Evolutionary conservation across 148 eudicot genomes (phyloP).

Genomic region (Simmondsia chinensis): DNA sequence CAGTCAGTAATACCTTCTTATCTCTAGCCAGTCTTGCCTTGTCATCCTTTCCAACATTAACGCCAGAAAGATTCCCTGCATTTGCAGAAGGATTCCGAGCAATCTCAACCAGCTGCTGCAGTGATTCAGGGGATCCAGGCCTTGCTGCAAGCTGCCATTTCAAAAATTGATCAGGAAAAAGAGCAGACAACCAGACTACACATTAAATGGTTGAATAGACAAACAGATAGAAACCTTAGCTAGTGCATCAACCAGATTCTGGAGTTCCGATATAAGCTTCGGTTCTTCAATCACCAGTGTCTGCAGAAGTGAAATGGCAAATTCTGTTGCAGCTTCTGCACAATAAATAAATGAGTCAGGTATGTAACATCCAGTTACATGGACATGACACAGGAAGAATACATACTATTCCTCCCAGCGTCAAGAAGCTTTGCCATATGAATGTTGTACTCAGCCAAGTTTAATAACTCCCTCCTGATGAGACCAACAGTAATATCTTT

Average conservation of each 20-base stretch:
- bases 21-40: slow-evolving; percentile 48
- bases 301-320: slow-evolving; percentile 71
- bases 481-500: slow-evolving; percentile 86
- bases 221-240: slow-evolving; percentile 50
- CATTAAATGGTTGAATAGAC: background rate
- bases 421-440: slow-evolving; percentile 95
- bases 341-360: slow-evolving; percentile 10
- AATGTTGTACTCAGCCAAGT: slow-evolving; percentile 80
- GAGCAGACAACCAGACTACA: background rate
- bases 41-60: slow-evolving; percentile 53
- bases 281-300: slow-evolving; percentile 55
- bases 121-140: slow-evolving; percentile 92
- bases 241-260: slow-evolving; percentile 64
- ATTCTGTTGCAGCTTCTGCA: slow-evolving; percentile 90
- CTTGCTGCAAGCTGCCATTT: slow-evolving; percentile 67
- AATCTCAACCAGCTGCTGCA: slow-evolving; percentile 80
- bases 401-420: slow-evolving; percentile 90
- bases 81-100: slow-evolving; percentile 67
- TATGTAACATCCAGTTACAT: slow-evolving; percentile 1
- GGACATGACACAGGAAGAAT: too few species aligned
- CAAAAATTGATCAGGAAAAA: slow-evolving; percentile 5
- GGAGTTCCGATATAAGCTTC: slow-evolving; percentile 75
- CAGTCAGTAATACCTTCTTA: too few species aligned
- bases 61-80: slow-evolving; percentile 29
- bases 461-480: slow-evolving; percentile 65